A percentile compares a stretch with the other conserved stretches of the same genome.
phyloP scores from a whole-genome alignment of 805 yeast species.

The Saccharomyces mikatae region DNA sequence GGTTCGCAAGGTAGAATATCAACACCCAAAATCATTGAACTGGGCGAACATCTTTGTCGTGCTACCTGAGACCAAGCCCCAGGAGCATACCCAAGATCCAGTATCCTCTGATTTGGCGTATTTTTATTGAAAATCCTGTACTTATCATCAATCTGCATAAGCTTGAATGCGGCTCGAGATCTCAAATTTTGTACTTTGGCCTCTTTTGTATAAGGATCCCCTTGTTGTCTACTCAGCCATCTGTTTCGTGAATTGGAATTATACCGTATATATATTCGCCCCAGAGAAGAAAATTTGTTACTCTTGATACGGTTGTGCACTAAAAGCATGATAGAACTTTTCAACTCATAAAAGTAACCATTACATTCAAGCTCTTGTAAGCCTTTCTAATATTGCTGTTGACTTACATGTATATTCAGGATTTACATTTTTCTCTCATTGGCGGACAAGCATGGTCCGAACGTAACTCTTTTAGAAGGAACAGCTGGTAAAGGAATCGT shows the following conservation, averaged over 20 bases:
- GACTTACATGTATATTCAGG: neutral
- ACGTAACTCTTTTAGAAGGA: neutral
- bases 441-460: neutral
- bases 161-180: slow-evolving; percentile 88
- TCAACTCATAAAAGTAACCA: neutral
- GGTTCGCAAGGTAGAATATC: slow-evolving; percentile 76
- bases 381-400: neutral
- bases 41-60: slow-evolving; percentile 39
- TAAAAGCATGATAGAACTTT: neutral
- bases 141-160: slow-evolving; percentile 63
- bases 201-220: slow-evolving; percentile 57
- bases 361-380: neutral
- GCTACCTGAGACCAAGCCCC: slow-evolving; percentile 95
- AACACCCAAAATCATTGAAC: slow-evolving; percentile 64
- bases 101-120: slow-evolving; percentile 42
- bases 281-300: neutral
- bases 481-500: neutral
- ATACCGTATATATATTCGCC: slow-evolving; percentile 7
- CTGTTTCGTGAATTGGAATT: slow-evolving; percentile 48
- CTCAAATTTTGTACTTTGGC: slow-evolving; percentile 56
- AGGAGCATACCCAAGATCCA: slow-evolving; percentile 89
- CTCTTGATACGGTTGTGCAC: neutral
- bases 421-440: neutral
- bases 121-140: slow-evolving; percentile 46
- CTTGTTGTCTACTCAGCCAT: slow-evolving; percentile 68